Conservation (phyloP, 139 green algal species). For the Chlorella sp. region DNA sequence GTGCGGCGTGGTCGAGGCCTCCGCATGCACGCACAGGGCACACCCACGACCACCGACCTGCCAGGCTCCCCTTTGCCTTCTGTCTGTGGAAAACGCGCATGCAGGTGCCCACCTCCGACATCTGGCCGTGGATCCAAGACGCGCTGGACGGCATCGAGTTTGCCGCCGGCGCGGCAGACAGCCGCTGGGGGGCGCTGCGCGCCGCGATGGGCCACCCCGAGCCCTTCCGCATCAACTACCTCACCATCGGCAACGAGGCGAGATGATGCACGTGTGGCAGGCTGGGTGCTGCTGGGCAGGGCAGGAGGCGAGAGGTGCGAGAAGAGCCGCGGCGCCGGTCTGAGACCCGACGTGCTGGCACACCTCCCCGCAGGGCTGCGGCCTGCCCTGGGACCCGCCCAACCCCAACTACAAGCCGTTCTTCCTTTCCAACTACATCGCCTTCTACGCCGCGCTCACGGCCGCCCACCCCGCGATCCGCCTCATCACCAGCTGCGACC, state of each 20-base stretch:
- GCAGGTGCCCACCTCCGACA: constrained; percentile 6
- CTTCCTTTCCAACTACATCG: constrained; percentile 47
- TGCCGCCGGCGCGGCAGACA: constrained; percentile 33
- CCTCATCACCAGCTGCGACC: constrained; percentile 56
- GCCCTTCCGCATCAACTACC: constrained; percentile 57
- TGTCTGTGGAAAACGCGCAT: too few relatives aligned
- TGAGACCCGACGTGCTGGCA: neutral
- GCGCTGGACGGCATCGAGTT: constrained; percentile 63
- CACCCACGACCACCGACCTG: too few relatives aligned
- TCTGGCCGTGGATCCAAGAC: constrained; percentile 36
- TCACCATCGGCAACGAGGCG: constrained; percentile 72
- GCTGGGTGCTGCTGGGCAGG: neutral
- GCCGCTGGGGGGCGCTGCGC: constrained; percentile 44
- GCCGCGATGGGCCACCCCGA: constrained; percentile 54
- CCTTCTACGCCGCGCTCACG: constrained; percentile 46
- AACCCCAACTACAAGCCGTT: constrained; percentile 20
- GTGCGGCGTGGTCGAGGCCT: too few relatives aligned
- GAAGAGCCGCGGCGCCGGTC: neutral
- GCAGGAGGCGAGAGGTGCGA: neutral
- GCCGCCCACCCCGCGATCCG: constrained; percentile 44
- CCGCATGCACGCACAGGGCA: too few relatives aligned
- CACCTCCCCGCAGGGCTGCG: constrained; percentile 5
- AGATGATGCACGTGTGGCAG: too few relatives aligned
- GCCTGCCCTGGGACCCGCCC: constrained; percentile 20
- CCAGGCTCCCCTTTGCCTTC: too few relatives aligned